Evolutionary conservation across 805 yeast species (phyloP), one percentile per base, ranked within the genome.

Genomic region (Suhomyces emberorum): DNA sequence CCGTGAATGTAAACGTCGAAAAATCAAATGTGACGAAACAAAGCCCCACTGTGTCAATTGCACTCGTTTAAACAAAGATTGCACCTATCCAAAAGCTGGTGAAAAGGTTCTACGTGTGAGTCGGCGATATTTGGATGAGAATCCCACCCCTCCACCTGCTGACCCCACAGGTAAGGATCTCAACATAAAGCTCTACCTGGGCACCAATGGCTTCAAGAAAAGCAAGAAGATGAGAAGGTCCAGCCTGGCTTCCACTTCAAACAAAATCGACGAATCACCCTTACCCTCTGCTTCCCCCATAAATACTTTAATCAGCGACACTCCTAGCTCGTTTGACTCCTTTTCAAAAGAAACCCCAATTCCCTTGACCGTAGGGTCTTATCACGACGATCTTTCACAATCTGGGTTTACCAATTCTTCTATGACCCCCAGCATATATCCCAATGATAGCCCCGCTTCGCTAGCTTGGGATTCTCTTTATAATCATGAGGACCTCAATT

Each of bases 1-100:
- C 42, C 45, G 57, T 10, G 70, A 65, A 35, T 69, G 74, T 42
- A 68, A 67, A 42, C 54, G 70, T 14, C 55, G 70, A 37, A 69
- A 68, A 43, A 67, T 68, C 26, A 68, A 68, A 38, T 64, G 70
- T 32, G 66, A 63, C 28, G 70, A 64, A 44, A 48, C 32, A 24
- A 60, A 49, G 38, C 64, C 56, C 19, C 44, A 32, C 35, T 64
- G 70, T 36, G 48, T 55, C 47, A 63, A 57, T 24, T 63, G 69
- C 41, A 44, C 55, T 7, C 45, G 64, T 22, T 51, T 59, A 19
- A 52, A 51, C 19, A 65, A 63, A 35, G 44, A 32, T 4, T 66
- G 72, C 37, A 51, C 49, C 16, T 66, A 65, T 38, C 70, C 72
- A 8, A 43, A 40, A 21, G 52, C 48, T 12, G 70, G 70, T 2